Evolutionary conservation across 2,329 filamentous ascomycete genomes (phyloP), one percentile per base, ranked within the genome.

Genomic region (Claviceps monticola): DNA sequence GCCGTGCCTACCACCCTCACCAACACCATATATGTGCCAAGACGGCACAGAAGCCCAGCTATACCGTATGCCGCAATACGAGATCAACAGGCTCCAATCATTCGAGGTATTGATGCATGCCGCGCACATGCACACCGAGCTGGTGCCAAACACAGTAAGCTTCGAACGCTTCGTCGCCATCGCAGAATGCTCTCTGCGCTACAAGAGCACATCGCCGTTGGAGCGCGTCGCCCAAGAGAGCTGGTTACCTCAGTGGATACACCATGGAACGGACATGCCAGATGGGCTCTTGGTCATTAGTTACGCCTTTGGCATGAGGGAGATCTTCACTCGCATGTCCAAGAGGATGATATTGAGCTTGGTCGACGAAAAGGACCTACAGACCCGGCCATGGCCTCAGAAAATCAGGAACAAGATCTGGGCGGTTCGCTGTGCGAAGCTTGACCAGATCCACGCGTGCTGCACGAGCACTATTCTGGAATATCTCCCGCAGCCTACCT

Each of bases 161-260:
- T 78, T 77, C 53, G 65, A 70, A 21, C 67, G 70, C 46, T 76
- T 79, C 53, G 72, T 77, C 9, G 73, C 73, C 23, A 69, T 79
- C 49, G 73, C 75, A 0, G 71, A 76, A 53, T 72, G 69, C 17
- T 77, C 68, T 48, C 62, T 75, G 55, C 66, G 68, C 36, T 78
- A 78, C 56, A 71, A 67, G 51, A 73, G 75, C 61, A 78, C 74
- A 0, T 70, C 71, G 0, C 75, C 76, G 0, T 59, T 79, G 0
- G 74, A 77, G 53, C 55, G 73, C 5, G 58, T 71, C 7, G 74
- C 78, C 4, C 74, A 77, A 54, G 70, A 75, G 54, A 57, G 65
- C 39, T 79, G 75, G 75, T 57, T 79, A 17, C 74, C 73, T 1
- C 68, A 73, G 44, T 78, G 74, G 75, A 66, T 73, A 57, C 69